Base-by-base conservation (phyloP, 371 early-diverging fungal species). In the Rhizopus microsporus region DNA sequence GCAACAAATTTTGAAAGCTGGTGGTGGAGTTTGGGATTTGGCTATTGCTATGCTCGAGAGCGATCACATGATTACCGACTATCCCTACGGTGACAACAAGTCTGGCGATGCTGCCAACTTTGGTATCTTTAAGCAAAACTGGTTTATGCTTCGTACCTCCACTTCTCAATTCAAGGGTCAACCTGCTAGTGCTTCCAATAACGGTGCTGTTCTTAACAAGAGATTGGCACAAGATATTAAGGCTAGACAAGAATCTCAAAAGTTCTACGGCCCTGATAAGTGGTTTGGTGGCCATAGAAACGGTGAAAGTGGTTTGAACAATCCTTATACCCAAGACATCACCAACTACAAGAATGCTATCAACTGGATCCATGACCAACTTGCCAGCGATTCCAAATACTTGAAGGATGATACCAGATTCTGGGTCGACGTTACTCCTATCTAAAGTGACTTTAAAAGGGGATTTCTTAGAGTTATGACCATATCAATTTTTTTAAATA, bases 31-130 rank as follows among this genome's bases (percentile, higher is more conserved):
- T 17, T 45, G 34, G 35, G 55, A 54, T 12, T 29, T 54, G 33
- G 55, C 55, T 44, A 54, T 54, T 54, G 45, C 55, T 35, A 54
- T 54, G 55, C 55, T 45, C 45, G 55, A 54, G 34, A 44, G 44
- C 8, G 45, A 44, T 2, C 13, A 54, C 3, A 31, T 54, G 55
- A 17, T 12, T 8, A 54, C 55, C 1, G 35, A 54, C 7, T 54
- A 54, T 23, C 13, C 34, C 2, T 54, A 54, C 7, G 55, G 55
- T 34, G 55, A 54, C 10, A 44, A 34, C 9, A 54, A 54, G 45
- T 16, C 45, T 12, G 45, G 17, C 12, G 55, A 54, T 12, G 33
- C 55, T 54, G 35, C 55, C 23, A 54, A 54, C 34, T 54, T 54
- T 45, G 55, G 55, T 44, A 54, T 54, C 10, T 54, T 54, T 12